A percentile compares a stretch with the other conserved stretches of the same genome.
phyloP scores from a whole-genome alignment of 306 rosid species.

The Casuarina glauca region DNA sequence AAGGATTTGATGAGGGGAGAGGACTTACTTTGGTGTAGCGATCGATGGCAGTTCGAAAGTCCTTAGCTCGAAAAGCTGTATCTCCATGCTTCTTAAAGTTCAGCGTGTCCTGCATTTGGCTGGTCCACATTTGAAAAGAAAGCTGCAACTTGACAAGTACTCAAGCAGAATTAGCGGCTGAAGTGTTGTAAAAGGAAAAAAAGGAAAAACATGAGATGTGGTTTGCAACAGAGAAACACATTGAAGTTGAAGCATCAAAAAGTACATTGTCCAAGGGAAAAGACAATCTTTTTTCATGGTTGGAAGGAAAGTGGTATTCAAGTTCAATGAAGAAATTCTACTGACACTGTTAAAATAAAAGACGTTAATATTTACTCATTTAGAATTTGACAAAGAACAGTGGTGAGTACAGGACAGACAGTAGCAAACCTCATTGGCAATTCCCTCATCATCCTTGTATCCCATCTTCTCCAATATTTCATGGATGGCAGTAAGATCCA shows the following conservation, averaged over 20 bases:
- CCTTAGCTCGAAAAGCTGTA: constrained; percentile 84
- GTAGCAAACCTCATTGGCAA: constrained; percentile 85
- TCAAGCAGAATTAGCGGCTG: constrained; percentile 27
- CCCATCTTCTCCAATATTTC: constrained; percentile 89
- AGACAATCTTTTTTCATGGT: background rate
- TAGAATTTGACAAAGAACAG: background rate
- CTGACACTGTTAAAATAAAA: background rate
- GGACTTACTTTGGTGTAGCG: constrained; percentile 80
- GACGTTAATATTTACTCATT: background rate
- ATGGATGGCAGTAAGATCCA: constrained; percentile 89
- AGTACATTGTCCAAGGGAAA: constrained; percentile 1
- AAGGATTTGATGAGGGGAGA: background rate
- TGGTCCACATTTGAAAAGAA: constrained; percentile 96
- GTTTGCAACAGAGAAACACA: background rate
- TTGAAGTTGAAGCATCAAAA: background rate
- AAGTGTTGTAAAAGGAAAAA: constrained; percentile 1
- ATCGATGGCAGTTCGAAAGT: constrained; percentile 69
- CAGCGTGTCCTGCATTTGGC: constrained; percentile 91
- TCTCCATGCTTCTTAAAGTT: constrained; percentile 93
- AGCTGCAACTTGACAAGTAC: constrained; percentile 63
- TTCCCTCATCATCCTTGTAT: constrained; percentile 94
- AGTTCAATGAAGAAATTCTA: background rate
- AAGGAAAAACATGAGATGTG: background rate
- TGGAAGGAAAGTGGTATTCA: background rate
- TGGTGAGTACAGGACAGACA: background rate